A percentile compares a stretch with the other conserved stretches of the same genome.
Conservation (phyloP, 352 stramenopile species). For the Halophytophthora polymorphica region DNA sequence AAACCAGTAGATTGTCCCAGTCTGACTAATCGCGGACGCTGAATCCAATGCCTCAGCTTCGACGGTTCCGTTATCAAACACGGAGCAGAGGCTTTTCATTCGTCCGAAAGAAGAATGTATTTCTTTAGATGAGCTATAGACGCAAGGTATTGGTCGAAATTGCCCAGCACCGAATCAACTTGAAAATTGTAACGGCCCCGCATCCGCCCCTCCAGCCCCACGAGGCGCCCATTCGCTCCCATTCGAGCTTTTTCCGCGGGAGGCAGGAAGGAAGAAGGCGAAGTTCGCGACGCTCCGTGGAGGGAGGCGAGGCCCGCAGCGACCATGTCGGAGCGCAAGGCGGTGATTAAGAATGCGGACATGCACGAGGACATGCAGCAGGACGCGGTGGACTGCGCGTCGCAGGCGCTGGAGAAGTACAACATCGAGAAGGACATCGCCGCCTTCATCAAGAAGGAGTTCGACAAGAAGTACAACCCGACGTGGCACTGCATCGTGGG, state of each 20-base stretch:
- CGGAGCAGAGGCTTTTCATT: no score
- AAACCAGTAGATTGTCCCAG: neutral
- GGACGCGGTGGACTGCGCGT: slow-evolving; percentile 98
- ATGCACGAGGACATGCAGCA: slow-evolving; percentile 99
- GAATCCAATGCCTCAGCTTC: no score
- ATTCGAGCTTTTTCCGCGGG: slow-evolving; percentile 23
- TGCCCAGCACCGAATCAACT: no score
- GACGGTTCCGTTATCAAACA: no score
- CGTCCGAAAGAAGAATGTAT: neutral
- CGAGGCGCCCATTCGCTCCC: neutral
- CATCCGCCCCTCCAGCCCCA: slow-evolving; percentile 1
- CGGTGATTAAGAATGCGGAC: slow-evolving; percentile 99
- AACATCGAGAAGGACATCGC: slow-evolving; percentile 98
- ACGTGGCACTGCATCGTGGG: slow-evolving; percentile 95
- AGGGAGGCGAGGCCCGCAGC: neutral
- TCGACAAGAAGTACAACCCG: slow-evolving; percentile 92
- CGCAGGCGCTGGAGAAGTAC: slow-evolving; percentile 98
- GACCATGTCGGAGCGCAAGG: slow-evolving; percentile 93
- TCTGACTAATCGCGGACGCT: neutral
- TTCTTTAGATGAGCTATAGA: no score
- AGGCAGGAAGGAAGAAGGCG: neutral
- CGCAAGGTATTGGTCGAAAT: no score
- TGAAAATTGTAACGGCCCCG: slow-evolving; percentile 5
- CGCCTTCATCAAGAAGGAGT: slow-evolving; percentile 92
- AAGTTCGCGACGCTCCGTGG: neutral